phyloP scores from a whole-genome alignment of 1,284 basidiomycete species.

The Wolfiporia cocos region DNA sequence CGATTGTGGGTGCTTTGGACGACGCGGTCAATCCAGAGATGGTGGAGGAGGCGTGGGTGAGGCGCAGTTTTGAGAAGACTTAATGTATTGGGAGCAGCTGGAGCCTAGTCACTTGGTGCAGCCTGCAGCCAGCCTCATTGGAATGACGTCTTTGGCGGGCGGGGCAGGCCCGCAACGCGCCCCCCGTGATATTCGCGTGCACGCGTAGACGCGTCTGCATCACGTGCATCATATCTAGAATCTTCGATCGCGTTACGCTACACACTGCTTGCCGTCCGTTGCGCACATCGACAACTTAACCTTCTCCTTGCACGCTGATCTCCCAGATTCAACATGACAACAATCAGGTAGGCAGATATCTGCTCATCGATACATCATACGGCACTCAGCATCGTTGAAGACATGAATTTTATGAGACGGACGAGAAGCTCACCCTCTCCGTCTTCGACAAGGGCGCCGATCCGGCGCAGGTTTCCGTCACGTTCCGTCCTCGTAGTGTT shows the following conservation, averaged over 20 bases:
- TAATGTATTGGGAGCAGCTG: too few relatives aligned
- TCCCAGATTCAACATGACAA: not conserved
- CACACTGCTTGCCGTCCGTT: too few relatives aligned
- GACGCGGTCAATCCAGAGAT: too few relatives aligned
- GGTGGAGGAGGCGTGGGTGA: too few relatives aligned
- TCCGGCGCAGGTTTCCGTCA: constrained; percentile 53
- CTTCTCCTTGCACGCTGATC: too few relatives aligned
- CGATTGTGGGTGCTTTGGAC: not conserved
- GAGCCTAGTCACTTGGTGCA: too few relatives aligned
- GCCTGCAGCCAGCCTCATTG: constrained; percentile 3
- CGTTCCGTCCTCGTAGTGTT: constrained; percentile 63
- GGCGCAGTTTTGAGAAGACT: too few relatives aligned
- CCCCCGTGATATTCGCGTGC: not conserved
- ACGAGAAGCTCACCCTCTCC: constrained; percentile 66
- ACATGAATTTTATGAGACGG: constrained; percentile 87
- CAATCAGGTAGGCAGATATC: not conserved
- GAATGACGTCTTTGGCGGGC: constrained; percentile 7
- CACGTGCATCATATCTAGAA: constrained; percentile 19
- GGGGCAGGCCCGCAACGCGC: constrained; percentile 1
- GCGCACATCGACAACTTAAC: too few relatives aligned
- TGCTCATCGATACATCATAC: constrained; percentile 1
- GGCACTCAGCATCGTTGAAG: too few relatives aligned
- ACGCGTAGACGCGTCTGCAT: constrained; percentile 8
- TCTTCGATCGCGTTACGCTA: too few relatives aligned
- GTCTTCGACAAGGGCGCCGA: constrained; percentile 79